Conservation (phyloP, 2,329 filamentous ascomycete genomes). For the Leptographium procerum region DNA sequence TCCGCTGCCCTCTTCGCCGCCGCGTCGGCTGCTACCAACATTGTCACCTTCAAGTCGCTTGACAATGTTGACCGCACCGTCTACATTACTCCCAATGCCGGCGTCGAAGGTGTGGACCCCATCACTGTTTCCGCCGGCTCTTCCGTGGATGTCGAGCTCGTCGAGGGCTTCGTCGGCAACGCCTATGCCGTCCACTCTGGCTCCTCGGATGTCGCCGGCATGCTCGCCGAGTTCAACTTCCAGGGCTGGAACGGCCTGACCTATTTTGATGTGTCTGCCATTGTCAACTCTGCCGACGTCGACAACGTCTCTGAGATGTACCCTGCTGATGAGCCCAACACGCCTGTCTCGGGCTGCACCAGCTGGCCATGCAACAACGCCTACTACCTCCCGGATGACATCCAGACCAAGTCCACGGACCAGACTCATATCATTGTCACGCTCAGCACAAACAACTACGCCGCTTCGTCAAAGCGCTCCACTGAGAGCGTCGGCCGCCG, state of each 20-base stretch:
- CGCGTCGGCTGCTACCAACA: slow-evolving; percentile 30
- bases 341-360: slow-evolving; percentile 27
- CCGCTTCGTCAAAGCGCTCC: slow-evolving; percentile 3
- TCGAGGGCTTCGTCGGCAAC: slow-evolving; percentile 20
- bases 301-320: slow-evolving; percentile 28
- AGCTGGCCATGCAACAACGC: slow-evolving; percentile 28
- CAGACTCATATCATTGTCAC: slow-evolving; percentile 23
- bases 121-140: slow-evolving; percentile 27
- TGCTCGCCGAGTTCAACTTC: slow-evolving; percentile 24
- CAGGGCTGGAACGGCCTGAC: slow-evolving; percentile 23
- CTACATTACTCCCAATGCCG: slow-evolving; percentile 36
- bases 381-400: slow-evolving; percentile 28
- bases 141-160: slow-evolving; percentile 26
- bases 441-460: slow-evolving; percentile 12
- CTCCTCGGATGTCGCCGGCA: slow-evolving; percentile 22
- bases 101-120: slow-evolving; percentile 22
- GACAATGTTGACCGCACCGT: slow-evolving; percentile 38
- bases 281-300: slow-evolving; percentile 28
- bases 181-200: slow-evolving; percentile 23
- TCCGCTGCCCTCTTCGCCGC: slow-evolving; percentile 19
- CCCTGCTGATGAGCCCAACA: slow-evolving; percentile 16
- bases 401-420: slow-evolving; percentile 25
- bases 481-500: slow-evolving; percentile 11
- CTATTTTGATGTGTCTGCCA: slow-evolving; percentile 35
- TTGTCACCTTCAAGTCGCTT: slow-evolving; percentile 47